Conservation (phyloP, 768 basidiomycete species). For the Kwoniella dendrophila region DNA sequence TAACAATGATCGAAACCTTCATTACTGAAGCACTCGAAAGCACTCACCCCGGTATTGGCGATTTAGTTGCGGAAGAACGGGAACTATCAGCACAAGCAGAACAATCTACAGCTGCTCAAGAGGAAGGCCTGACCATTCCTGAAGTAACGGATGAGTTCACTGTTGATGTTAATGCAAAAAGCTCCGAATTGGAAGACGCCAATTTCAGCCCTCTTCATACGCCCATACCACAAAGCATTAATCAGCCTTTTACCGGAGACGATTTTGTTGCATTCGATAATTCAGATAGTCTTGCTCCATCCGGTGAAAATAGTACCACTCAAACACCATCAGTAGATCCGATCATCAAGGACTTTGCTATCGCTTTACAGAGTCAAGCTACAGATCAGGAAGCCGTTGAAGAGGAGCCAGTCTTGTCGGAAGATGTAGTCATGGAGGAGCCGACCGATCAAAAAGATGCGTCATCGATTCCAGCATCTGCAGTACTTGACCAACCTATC, state of each 20-base stretch:
- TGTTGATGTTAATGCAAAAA: background rate
- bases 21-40: background rate
- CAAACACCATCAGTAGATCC: background rate
- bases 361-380: no score
- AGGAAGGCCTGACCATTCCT: background rate
- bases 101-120: background rate
- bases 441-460: slow-evolving; percentile 1
- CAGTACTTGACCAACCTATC: background rate
- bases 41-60: background rate
- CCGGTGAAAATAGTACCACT: background rate
- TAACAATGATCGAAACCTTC: background rate
- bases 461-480: background rate
- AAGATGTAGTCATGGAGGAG: background rate
- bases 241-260: slow-evolving; percentile 5
- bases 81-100: background rate
- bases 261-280: slow-evolving; percentile 16
- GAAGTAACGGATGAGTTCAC: slow-evolving; percentile 12
- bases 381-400: no score
- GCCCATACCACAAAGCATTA: background rate
- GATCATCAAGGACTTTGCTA: background rate
- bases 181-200: slow-evolving; percentile 11
- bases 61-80: background rate
- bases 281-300: background rate
- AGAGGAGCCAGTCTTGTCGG: no score
- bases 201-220: slow-evolving; percentile 13